Conservation (phyloP, 495 filamentous ascomycete species). For the Penicillium longicatenatum region DNA sequence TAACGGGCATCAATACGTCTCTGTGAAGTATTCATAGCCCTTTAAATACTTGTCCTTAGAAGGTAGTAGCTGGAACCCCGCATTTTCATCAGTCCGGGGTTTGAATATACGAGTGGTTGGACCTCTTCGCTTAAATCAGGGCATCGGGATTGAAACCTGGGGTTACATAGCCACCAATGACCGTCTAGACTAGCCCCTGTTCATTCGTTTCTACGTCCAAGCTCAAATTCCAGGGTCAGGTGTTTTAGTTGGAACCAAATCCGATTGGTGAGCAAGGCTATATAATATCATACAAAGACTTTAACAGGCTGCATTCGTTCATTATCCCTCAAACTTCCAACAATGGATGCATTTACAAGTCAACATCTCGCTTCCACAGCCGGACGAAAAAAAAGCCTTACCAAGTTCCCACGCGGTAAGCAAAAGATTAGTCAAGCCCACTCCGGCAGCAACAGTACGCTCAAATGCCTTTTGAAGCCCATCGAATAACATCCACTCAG, state of each 20-base stretch:
- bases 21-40: too few species aligned
- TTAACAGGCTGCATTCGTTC: constrained; percentile 17
- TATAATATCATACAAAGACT: not conserved
- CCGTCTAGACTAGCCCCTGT: too few species aligned
- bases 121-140: not conserved
- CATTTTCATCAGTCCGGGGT: not conserved
- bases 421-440: constrained; percentile 20
- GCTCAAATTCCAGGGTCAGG: not conserved
- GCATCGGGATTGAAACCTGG: not conserved
- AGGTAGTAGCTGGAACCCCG: too few species aligned
- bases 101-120: not conserved
- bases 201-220: too few species aligned
- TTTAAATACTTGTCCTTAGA: not conserved
- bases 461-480: constrained; percentile 25
- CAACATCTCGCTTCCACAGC: constrained; percentile 23
- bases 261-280: too few species aligned
- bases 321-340: constrained; percentile 29
- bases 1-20: too few species aligned
- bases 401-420: constrained; percentile 17
- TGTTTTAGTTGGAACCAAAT: too few species aligned
- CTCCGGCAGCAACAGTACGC: constrained; percentile 20
- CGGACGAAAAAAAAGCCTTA: constrained; percentile 5
- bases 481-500: constrained; percentile 24
- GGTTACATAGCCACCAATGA: not conserved
- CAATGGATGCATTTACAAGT: constrained; percentile 29